Evolutionary conservation across 1,284 basidiomycete species (phyloP).

Genomic region (Boletus calvinii): DNA sequence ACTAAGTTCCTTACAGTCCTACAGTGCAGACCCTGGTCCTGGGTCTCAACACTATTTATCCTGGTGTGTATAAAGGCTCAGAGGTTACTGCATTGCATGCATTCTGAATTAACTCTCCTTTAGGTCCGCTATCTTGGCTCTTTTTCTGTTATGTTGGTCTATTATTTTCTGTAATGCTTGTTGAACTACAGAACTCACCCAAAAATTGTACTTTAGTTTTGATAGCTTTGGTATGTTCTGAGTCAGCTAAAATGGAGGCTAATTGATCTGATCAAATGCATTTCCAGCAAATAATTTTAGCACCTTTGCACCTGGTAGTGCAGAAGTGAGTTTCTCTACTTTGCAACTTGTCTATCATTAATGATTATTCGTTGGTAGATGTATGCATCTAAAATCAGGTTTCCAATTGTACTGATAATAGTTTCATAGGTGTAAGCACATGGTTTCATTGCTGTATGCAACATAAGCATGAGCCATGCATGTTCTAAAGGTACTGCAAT

Average conservation of each 20-base stretch:
- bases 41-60: neutral
- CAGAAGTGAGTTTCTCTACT: neutral
- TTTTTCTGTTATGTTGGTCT: conserved; percentile 1
- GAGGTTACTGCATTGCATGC: neutral
- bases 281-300: neutral
- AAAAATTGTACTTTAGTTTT: neutral
- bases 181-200: neutral
- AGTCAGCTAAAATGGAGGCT: accelerated
- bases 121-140: conserved; percentile 17
- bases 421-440: neutral
- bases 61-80: neutral
- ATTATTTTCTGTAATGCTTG: no score
- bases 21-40: neutral
- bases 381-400: neutral
- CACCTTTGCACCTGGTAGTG: neutral
- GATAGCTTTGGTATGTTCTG: conserved; percentile 5
- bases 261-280: neutral
- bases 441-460: neutral
- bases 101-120: neutral
- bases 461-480: neutral
- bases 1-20: neutral
- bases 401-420: neutral
- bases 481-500: neutral
- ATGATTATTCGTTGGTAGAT: neutral
- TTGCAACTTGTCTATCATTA: neutral